Base-by-base conservation (phyloP, 1,284 basidiomycete genomes). In the Gastroboletus turbinatus region DNA sequence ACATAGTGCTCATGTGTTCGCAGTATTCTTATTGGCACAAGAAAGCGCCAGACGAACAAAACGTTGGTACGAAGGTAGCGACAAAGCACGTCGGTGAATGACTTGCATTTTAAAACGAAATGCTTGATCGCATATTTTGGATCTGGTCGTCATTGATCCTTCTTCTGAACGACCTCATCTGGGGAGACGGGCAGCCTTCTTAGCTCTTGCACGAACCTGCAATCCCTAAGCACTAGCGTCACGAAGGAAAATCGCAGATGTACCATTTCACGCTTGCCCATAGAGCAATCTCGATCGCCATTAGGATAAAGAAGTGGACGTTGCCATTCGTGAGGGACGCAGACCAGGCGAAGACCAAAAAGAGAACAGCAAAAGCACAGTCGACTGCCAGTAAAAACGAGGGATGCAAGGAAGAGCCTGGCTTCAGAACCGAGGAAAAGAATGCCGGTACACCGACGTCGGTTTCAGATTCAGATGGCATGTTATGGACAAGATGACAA, bases 1-100 rank as follows among this genome's bases (percentile, higher is more conserved):
- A 39, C 35, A 29, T 9, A 13, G 32, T 6, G 10, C 55, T 58
- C 49, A 63, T 32, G 46, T 40, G 16, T 53, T 52, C 45, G 53
- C 60, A 96, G 93, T 96, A 56, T 96, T 95, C 70, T 75, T 82
- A 17, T 73, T 93, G 50, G 92, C 91, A 8, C 92, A 95, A 67
- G 90, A 92, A 59, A 90, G 88, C 60, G 82, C 84, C 36, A 85
- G 83, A 65, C 75, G 79, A 60, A 88, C 86, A 65, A 94, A 94
- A 72, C 73, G 74, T 54, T 96, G 93, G 93, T 88, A 92, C 71
- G 92, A 94, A 65, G 83, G 82, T 54, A 83, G 77, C 61, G 84
- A 88, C 55, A 79, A 76, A 57, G 70, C 73, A 27, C 76, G 76
- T 58, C 73, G 80, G 61, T 85, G 64, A 77, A 56, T 29, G 36